Evolutionary conservation across 768 basidiomycete genomes (phyloP).

Genomic region (Strobilomyces dryophilus): DNA sequence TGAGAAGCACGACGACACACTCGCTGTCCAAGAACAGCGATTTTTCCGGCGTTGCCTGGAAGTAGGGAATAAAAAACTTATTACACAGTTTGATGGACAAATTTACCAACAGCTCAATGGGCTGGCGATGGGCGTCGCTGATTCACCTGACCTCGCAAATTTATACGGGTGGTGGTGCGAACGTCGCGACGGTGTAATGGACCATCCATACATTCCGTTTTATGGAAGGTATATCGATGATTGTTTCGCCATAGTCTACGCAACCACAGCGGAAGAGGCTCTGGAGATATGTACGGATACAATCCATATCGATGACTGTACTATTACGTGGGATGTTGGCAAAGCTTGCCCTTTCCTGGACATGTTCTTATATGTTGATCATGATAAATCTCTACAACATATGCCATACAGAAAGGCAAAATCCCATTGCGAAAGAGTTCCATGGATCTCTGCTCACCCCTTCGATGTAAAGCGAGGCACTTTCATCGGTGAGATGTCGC

Average conservation of each 20-base stretch:
- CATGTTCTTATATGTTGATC: not conserved
- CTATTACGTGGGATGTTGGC: not conserved
- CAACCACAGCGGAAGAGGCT: not conserved
- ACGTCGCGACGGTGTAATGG: accelerated
- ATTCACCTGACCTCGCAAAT: slow-evolving; percentile 12
- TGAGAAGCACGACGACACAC: not conserved
- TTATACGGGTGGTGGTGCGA: slow-evolving; percentile 5
- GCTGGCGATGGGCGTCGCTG: slow-evolving; percentile 8
- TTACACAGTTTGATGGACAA: not conserved
- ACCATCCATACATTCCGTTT: not conserved
- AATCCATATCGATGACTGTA: slow-evolving; percentile 1
- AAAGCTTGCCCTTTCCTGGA: not conserved
- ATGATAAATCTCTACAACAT: not conserved
- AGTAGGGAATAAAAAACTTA: not conserved
- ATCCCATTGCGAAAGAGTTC: not conserved
- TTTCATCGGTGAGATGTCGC: not conserved
- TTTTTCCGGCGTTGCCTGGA: not conserved
- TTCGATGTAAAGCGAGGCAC: slow-evolving; percentile 6
- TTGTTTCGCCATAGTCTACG: not conserved
- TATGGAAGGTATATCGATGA: slow-evolving; percentile 3
- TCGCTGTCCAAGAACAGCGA: not conserved
- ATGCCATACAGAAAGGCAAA: not conserved
- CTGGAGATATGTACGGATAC: not conserved
- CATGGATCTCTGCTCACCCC: slow-evolving; percentile 5
- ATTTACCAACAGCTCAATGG: not conserved